Percentiles rank a stretch among this genome's conserved stretches.
Conservation (phyloP, 208 protist genomes). For the Wallacemonas sp. region DNA sequence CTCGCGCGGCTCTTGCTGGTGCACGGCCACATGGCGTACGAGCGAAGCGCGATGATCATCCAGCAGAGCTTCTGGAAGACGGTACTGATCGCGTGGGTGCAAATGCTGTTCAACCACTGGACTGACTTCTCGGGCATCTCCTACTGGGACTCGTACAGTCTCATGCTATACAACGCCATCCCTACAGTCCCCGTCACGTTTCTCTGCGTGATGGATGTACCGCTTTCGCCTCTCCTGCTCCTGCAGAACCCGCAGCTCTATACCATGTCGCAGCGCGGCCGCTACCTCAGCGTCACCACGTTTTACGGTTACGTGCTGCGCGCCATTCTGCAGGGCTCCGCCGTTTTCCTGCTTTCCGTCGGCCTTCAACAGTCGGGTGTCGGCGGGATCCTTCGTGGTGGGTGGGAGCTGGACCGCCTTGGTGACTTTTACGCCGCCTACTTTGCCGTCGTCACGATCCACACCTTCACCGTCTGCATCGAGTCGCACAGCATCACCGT, state of each 20-base stretch:
- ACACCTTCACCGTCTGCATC: slow-evolving; percentile 79
- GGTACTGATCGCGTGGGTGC: slow-evolving; percentile 91
- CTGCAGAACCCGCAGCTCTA: slow-evolving; percentile 70
- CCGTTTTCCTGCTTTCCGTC: slow-evolving; percentile 68
- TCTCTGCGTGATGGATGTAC: slow-evolving; percentile 84
- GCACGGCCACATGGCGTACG: slow-evolving; percentile 93
- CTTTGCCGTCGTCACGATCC: slow-evolving; percentile 78
- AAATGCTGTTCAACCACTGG: slow-evolving; percentile 89
- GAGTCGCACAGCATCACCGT: slow-evolving; percentile 84
- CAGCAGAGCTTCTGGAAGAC: slow-evolving; percentile 98
- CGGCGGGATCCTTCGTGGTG: slow-evolving; percentile 35
- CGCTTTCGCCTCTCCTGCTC: slow-evolving; percentile 60
- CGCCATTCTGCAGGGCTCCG: slow-evolving; percentile 71
- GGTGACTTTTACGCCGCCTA: slow-evolving; percentile 84
- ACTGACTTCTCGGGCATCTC: slow-evolving; percentile 79
- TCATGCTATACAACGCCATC: slow-evolving; percentile 88
- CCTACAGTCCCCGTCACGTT: slow-evolving; percentile 86
- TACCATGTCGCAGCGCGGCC: slow-evolving; percentile 55
- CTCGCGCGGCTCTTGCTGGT: slow-evolving; percentile 91
- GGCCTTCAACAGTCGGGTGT: slow-evolving; percentile 30
- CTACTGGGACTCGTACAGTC: slow-evolving; percentile 90
- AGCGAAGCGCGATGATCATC: slow-evolving; percentile 90
- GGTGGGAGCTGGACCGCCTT: slow-evolving; percentile 46
- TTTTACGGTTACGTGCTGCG: slow-evolving; percentile 83
- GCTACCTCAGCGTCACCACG: slow-evolving; percentile 67